Conservation (phyloP, 352 stramenopile genomes). For the Phytophthora hibernalis region DNA sequence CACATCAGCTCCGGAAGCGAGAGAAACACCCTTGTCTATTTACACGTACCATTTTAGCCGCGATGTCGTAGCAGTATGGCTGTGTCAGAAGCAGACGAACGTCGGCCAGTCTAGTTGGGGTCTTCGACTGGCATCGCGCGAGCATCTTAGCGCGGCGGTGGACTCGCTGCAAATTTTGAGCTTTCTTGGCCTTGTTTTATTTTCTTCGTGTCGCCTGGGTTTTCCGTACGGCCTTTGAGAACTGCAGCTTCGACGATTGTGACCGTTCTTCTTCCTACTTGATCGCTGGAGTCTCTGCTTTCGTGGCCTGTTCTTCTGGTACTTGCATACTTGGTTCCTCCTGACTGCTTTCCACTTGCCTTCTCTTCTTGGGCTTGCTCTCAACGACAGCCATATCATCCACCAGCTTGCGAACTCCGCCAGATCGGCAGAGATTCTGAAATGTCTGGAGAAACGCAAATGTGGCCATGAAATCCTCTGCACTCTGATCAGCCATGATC, state of each 20-base stretch:
- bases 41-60: conserved; percentile 13
- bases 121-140: not conserved
- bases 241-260: not conserved
- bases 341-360: not conserved
- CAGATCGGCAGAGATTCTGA: conserved; percentile 4
- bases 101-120: not conserved
- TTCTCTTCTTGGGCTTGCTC: not conserved
- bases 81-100: not conserved
- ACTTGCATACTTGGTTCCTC: not conserved
- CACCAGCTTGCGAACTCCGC: conserved; percentile 7
- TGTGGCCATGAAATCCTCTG: not conserved
- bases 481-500: conserved; percentile 14
- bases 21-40: no score
- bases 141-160: conserved; percentile 10
- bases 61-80: not conserved
- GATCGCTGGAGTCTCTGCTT: not conserved
- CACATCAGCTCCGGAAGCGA: not conserved
- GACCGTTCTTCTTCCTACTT: not conserved
- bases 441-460: not conserved
- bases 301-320: not conserved
- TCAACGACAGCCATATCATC: conserved; percentile 14
- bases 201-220: not conserved
- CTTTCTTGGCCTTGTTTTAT: conserved; percentile 4
- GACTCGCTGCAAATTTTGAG: no score
- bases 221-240: not conserved